Percentiles rank a stretch among this genome's conserved stretches.
phyloP scores from a whole-genome alignment of 768 basidiomycete species.

The Hericium erinaceus region DNA sequence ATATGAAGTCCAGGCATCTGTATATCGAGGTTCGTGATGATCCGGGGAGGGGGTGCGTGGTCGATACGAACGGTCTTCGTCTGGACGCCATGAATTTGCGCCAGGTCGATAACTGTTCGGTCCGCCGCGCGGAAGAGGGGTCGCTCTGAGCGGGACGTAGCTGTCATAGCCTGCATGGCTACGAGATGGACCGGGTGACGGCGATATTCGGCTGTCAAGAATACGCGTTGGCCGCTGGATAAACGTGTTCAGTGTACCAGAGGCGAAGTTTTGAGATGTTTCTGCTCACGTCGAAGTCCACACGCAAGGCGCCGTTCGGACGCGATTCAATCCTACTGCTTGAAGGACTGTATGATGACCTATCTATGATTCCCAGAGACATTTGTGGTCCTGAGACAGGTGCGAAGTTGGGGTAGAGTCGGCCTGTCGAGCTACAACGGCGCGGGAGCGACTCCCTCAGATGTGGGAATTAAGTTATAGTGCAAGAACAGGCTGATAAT shows the following conservation, averaged over 20 bases:
- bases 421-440: background rate
- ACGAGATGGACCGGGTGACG: slow-evolving; percentile 40
- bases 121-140: slow-evolving; percentile 29
- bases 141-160: slow-evolving; percentile 35
- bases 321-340: background rate
- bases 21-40: slow-evolving; percentile 17
- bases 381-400: background rate
- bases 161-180: slow-evolving; percentile 39
- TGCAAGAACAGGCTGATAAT: background rate
- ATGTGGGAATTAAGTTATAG: background rate
- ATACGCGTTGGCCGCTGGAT: slow-evolving; percentile 9
- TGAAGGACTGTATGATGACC: background rate
- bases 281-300: background rate
- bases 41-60: slow-evolving; percentile 21
- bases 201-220: slow-evolving; percentile 29
- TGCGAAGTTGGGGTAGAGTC: background rate
- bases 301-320: background rate
- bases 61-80: slow-evolving; percentile 36
- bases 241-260: background rate
- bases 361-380: background rate
- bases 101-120: slow-evolving; percentile 31
- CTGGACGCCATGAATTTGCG: slow-evolving; percentile 23
- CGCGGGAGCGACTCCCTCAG: background rate
- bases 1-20: slow-evolving; percentile 32
- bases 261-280: background rate